These are phyloP conservation scores for Boeremia lycopersici DNA, from an alignment of 2,329 filamentous ascomycete species.

Conservation along the genomic window DNA sequence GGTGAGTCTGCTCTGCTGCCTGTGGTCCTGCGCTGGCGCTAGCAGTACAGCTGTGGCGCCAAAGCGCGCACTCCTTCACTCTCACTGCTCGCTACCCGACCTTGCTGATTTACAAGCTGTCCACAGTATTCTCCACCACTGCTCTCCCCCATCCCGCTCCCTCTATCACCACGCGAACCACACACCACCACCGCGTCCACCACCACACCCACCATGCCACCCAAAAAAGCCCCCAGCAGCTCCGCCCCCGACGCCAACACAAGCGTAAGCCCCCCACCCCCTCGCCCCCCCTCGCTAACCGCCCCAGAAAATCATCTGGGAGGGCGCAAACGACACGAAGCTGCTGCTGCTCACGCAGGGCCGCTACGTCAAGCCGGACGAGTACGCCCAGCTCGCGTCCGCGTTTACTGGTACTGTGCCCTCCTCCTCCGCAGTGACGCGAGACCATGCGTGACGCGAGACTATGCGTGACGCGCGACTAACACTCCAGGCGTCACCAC, in stretches of 20 bases:
- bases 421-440: no score
- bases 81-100: neutral
- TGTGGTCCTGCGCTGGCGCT: neutral
- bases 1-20: neutral
- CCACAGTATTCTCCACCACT: neutral
- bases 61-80: neutral
- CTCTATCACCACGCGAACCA: neutral
- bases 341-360: conserved; percentile 28
- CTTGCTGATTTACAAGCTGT: neutral
- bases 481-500: conserved; percentile 8
- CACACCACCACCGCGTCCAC: neutral
- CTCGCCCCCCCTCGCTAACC: neutral
- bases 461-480: no score
- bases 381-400: conserved; percentile 20
- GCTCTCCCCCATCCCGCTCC: neutral
- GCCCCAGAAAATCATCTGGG: conserved; percentile 20
- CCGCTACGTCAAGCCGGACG: conserved; percentile 20
- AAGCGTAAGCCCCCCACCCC: neutral
- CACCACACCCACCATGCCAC: conserved; percentile 8
- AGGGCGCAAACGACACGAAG: conserved; percentile 25
- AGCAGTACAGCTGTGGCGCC: neutral
- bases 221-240: conserved; percentile 3
- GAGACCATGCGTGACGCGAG: no score
- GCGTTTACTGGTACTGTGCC: conserved; percentile 29
- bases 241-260: neutral